Conservation (phyloP, 495 filamentous ascomycete genomes). For the Penicillium samsonianum region DNA sequence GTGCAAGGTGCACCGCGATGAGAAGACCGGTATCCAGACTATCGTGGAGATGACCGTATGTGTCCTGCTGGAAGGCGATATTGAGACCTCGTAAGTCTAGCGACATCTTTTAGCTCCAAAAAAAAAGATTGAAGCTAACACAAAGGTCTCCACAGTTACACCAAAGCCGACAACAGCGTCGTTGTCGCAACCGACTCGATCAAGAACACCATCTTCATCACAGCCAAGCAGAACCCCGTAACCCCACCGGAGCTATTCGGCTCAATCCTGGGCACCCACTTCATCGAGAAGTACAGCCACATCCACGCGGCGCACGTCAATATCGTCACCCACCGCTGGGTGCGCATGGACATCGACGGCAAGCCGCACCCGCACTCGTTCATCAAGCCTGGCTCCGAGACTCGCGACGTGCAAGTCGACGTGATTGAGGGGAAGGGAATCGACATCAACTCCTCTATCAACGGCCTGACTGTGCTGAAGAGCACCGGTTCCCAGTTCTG, state of each 20-base stretch:
- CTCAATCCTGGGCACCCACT: slow-evolving; percentile 80
- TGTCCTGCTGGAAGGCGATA: slow-evolving; percentile 84
- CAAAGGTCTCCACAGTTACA: slow-evolving; percentile 62
- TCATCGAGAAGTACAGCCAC: slow-evolving; percentile 82
- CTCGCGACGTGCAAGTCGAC: slow-evolving; percentile 57
- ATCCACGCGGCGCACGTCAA: slow-evolving; percentile 80
- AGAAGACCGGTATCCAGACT: slow-evolving; percentile 71
- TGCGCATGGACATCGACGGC: slow-evolving; percentile 83
- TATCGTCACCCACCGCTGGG: slow-evolving; percentile 86
- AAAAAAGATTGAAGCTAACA: slow-evolving; percentile 13
- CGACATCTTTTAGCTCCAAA: slow-evolving; percentile 9
- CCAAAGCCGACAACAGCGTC: slow-evolving; percentile 89
- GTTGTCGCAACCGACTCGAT: slow-evolving; percentile 96
- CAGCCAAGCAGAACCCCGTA: slow-evolving; percentile 90
- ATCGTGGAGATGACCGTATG: slow-evolving; percentile 96
- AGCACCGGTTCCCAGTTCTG: slow-evolving; percentile 97
- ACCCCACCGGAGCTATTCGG: slow-evolving; percentile 93
- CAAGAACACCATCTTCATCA: slow-evolving; percentile 96
- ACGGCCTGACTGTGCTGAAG: slow-evolving; percentile 85
- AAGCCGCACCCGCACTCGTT: slow-evolving; percentile 96
- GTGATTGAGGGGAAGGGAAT: slow-evolving; percentile 63
- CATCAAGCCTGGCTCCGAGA: slow-evolving; percentile 85
- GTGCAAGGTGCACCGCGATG: slow-evolving; percentile 85
- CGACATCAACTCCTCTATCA: slow-evolving; percentile 68
- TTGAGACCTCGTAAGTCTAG: slow-evolving; percentile 73